Base-by-base conservation (phyloP, 306 rosid species). In the Gleditsia sinensis region DNA sequence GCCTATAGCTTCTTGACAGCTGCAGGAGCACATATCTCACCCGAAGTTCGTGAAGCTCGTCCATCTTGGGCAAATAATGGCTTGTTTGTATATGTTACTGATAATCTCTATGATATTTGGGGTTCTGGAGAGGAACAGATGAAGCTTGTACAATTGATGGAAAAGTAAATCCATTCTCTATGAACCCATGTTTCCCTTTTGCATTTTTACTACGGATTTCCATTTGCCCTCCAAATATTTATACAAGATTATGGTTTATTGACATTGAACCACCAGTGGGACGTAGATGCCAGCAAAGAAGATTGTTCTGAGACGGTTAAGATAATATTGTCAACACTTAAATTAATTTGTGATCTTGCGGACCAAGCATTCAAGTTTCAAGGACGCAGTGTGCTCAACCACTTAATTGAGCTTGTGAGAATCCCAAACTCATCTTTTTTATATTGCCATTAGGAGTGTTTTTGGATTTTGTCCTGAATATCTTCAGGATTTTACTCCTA, bases 41-140 rank as follows among this genome's bases (percentile, higher is more conserved):
- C 88, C 1, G 88, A 86, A 80, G 57, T 81, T 67, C 17, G 73
- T 11, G 83, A 86, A 25, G 90, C 88, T 1, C 90, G 93, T 62
- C 53, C 83, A 53, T 79, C 93, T 21, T 86, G 86, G 88, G 85
- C 93, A 27, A 86, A 88, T 12, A 30, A n/a, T 39, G 84, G 83
- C 9, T 76, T 86, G 37, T 82, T 86, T 9, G 45, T 79, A n/a
- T 71, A 84, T 16, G 83, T 79, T 65, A 76, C 83, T 28, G 88
- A 86, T 79, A 87, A 88, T 75, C 83, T 88, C 77, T 86, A 74
- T 72, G 90, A 86, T 8, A 36, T 82, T 51, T 81, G 87, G 27
- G 83, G 87, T 48, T 86, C 87, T 25, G 80, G 84, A 77, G 87
- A 80, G 75, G 90, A 88, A 72, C 34, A 83, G n/a, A 21, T 71